Base-by-base conservation (phyloP, 192 early-diverging fungal genomes). In the Phlyctochytrium bullatum region DNA sequence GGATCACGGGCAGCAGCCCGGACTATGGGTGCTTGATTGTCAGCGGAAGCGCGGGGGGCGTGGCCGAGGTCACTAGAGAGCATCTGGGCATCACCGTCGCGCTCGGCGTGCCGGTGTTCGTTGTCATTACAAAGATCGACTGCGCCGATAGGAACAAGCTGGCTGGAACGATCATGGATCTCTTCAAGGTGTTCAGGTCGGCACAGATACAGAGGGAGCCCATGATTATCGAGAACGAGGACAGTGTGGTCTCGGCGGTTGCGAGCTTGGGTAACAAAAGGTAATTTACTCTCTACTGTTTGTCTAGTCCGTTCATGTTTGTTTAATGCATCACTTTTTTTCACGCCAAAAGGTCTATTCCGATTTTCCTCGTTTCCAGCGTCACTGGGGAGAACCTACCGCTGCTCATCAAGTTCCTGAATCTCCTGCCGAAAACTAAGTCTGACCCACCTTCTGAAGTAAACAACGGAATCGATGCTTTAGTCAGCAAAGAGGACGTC, bases 1-100 rank as follows among this genome's bases (percentile, higher is more conserved):
- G 90, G 12, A 71, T 97, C 0, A 88, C 89, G 17, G 93, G 91
- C 0, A 83, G 89, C 67, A 81, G 86, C 25, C 92, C 94, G 0
- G 88, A 96, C 50, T 91, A 89, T 74, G 92, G 91, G n/a, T 93
- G 90, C 35, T 70, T 97, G n/a, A 85, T 90, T 0, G 73, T 97
- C 4, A 78, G 90, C 40, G 90, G 91, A 2, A 88, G 89, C 34
- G 72, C 86, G 6, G 86, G 80, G 1, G 72, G 78, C 0, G 66
- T 94, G 1, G 75, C 84, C 1, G 86, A 87, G 30, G 86, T 93
- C 52, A 85, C 91, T 1, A 80, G 80, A 36, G 93, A 94, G 68
- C 93, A 96, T 70, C 63, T 94, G 47, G 85, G 81, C 1, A 79
- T 96, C 23, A 86, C 92, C 0, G 78, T 90, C 1, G 84, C 88